Evolutionary conservation across 257 asterid genomes (phyloP).

Genomic region (Primulina tabacum): DNA sequence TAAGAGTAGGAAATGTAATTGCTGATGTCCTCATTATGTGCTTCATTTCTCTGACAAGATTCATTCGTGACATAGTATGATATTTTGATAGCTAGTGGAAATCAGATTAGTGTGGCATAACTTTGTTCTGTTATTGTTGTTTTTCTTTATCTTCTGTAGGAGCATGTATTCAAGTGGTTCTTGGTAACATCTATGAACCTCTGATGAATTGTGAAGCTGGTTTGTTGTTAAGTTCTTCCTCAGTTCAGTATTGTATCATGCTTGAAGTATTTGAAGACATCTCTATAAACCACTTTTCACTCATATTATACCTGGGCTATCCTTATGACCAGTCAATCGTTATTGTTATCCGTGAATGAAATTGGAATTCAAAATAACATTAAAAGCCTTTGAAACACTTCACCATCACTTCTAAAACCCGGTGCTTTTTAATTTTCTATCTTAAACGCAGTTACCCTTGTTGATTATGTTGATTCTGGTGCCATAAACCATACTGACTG

Average conservation of each 20-base stretch:
- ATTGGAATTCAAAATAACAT: not conserved
- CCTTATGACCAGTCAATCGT: not conserved
- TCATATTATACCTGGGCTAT: not conserved
- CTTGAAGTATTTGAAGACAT: not conserved
- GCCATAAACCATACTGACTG: not conserved
- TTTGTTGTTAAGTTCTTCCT: not conserved
- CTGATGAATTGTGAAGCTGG: not conserved
- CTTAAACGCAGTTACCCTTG: not conserved
- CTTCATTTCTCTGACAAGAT: not conserved
- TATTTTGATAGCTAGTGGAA: not conserved
- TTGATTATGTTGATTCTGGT: not conserved
- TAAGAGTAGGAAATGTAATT: not conserved
- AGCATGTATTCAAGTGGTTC: not conserved
- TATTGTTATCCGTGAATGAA: not conserved
- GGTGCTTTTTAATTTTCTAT: not conserved
- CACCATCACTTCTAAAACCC: not conserved
- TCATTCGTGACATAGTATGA: not conserved
- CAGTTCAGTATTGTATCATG: not conserved
- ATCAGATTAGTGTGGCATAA: not conserved
- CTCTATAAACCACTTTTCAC: not conserved
- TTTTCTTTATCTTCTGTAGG: not conserved
- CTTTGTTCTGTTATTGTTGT: not conserved
- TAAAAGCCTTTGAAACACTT: not conserved
- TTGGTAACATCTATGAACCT: not conserved
- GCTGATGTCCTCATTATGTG: not conserved